Conservation (phyloP, 2,329 filamentous ascomycete genomes). For the Teratosphaeria zuluensis region DNA sequence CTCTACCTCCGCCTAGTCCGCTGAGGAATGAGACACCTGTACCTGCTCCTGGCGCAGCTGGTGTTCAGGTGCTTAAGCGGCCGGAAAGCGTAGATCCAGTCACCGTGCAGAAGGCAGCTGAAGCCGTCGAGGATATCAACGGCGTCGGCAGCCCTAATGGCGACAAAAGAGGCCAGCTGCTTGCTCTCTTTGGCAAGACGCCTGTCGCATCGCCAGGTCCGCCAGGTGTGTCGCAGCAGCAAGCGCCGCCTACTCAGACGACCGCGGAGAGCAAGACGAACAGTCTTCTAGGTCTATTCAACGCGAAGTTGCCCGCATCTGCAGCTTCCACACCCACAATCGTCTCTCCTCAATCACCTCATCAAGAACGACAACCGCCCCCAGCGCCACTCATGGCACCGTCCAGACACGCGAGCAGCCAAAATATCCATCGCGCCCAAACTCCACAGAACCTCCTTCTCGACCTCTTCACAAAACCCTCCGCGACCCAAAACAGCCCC, state of each 20-base stretch:
- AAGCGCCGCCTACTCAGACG: not conserved
- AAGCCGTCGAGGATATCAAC: constrained; percentile 3
- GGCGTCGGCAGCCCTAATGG: constrained; percentile 1
- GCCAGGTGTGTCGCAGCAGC: not conserved
- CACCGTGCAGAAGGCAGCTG: constrained; percentile 6
- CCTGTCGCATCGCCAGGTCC: constrained; percentile 1
- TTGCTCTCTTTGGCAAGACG: constrained; percentile 19
- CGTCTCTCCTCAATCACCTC: constrained; percentile 1
- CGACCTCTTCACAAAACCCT: constrained; percentile 19
- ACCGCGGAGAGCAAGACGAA: not conserved
- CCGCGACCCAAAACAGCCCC: constrained; percentile 10
- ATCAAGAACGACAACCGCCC: constrained; percentile 8
- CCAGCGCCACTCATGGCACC: constrained; percentile 18
- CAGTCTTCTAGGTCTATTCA: constrained; percentile 9
- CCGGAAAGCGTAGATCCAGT: constrained; percentile 10
- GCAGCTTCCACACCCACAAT: not conserved
- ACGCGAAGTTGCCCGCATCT: constrained; percentile 7
- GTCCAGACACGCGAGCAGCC: constrained; percentile 9
- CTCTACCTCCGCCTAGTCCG: constrained; percentile 12
- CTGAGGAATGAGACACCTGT: constrained; percentile 14
- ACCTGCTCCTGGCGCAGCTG: constrained; percentile 1
- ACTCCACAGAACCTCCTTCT: constrained; percentile 16
- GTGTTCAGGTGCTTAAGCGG: constrained; percentile 22
- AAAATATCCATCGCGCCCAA: constrained; percentile 4
- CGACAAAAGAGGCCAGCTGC: constrained; percentile 20